A percentile compares a stretch with the other conserved stretches of the same genome.
Evolutionary conservation across 371 early-diverging fungal species (phyloP).

Genomic region (Mortierella sp.): DNA sequence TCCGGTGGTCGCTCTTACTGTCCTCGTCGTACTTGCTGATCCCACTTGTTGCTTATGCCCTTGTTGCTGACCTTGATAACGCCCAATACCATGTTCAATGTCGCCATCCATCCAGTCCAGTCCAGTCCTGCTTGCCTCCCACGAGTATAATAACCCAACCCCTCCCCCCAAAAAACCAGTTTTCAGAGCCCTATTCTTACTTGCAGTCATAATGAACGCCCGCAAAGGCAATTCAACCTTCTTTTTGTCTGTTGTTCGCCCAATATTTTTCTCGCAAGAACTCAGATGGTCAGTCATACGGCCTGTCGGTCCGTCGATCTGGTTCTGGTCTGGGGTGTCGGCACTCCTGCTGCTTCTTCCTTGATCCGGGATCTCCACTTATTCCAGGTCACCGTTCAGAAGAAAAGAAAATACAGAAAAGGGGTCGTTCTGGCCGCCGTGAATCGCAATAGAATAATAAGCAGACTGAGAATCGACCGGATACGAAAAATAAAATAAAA

Average conservation of each 20-base stretch:
- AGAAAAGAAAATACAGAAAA: slow-evolving; percentile 1
- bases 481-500: neutral
- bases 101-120: neutral
- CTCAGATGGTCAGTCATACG: neutral
- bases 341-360: neutral
- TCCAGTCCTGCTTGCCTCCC: neutral
- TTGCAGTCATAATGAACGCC: neutral
- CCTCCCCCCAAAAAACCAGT: neutral
- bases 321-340: neutral
- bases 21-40: too few relatives aligned
- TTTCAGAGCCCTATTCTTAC: neutral
- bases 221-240: neutral
- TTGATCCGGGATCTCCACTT: slow-evolving; percentile 11
- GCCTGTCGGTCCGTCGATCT: neutral
- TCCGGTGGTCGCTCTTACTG: neutral
- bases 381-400: slow-evolving; percentile 1
- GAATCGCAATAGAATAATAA: neutral
- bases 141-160: neutral
- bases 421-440: neutral
- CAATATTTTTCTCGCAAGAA: neutral
- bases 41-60: neutral
- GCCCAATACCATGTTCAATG: neutral
- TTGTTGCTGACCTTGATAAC: neutral
- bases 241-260: neutral
- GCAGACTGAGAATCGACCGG: slow-evolving; percentile 12